Evolutionary conservation across 2,329 filamentous ascomycete species (phyloP).

Genomic region (Ceratocystis smalleyi): DNA sequence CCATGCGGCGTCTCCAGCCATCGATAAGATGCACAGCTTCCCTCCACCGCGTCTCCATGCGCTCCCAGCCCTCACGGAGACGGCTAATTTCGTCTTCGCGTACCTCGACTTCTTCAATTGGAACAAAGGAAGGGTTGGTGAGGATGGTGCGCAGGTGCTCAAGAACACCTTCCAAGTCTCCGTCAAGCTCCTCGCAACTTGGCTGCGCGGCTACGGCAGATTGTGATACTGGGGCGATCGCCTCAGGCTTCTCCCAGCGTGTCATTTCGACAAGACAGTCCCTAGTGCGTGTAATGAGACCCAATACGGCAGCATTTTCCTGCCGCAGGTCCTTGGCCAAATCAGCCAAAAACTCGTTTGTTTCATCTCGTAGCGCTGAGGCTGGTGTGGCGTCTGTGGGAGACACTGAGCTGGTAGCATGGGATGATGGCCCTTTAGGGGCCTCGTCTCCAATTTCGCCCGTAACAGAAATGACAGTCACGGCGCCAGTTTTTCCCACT

Average conservation of each 20-base stretch:
- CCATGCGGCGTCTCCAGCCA: conserved; percentile 74
- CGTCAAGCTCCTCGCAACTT: conserved; percentile 49
- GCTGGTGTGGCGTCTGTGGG: conserved; percentile 16
- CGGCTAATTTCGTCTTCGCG: conserved; percentile 80
- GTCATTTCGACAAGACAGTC: conserved; percentile 55
- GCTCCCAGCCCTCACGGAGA: conserved; percentile 74
- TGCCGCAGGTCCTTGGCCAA: conserved; percentile 71
- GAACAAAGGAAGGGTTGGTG: conserved; percentile 91
- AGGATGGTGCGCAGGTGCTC: conserved; percentile 69
- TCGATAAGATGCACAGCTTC: conserved; percentile 86
- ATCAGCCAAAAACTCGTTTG: conserved; percentile 77
- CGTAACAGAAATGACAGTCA: conserved; percentile 42
- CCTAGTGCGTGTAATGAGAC: conserved; percentile 55
- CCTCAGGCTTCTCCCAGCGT: conserved; percentile 32
- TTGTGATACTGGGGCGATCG: conserved; percentile 18
- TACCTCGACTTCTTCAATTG: conserved; percentile 84
- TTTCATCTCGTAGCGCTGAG: conserved; percentile 55
- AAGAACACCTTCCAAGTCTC: conserved; percentile 61
- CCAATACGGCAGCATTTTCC: conserved; percentile 74
- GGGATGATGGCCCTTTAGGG: conserved; percentile 22
- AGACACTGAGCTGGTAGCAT: background rate
- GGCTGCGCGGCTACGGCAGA: conserved; percentile 23
- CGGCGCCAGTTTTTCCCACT: conserved; percentile 36
- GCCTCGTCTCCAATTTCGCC: conserved; percentile 36
- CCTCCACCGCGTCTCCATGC: conserved; percentile 81